Base-by-base conservation (phyloP, 192 early-diverging fungal species). In the Podila minutissima region DNA sequence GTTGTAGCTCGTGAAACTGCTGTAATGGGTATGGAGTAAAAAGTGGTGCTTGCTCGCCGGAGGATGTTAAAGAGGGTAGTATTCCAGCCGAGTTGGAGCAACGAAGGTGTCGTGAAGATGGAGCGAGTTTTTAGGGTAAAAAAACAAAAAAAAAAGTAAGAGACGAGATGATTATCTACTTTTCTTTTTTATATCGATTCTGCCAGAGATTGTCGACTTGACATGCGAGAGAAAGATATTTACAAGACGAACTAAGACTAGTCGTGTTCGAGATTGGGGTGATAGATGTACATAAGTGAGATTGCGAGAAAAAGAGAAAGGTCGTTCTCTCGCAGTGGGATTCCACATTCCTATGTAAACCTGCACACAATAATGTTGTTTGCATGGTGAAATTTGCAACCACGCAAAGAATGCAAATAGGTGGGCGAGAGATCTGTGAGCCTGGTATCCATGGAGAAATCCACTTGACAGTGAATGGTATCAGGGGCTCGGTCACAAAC, bases 251-350 rank as follows among this genome's bases (percentile, higher is more conserved):
- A 46, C 41, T 46, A 11, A 46, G 11, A 13, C 41, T 46, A 15
- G 74, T 69, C 67, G 61, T 38, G 62, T 75, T 75, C 63, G 67
- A 69, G 74, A 75, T 69, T 28, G 22, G 41, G 41, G 41, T 46
- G 41, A 4, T 13, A 46, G 41, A 13, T 46, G 12, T 46, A 46
- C 13, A 17, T 15, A 17, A 17, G 41, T 46, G 64, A 3, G 15
- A 28, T 8, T 50, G 17, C 19, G 41, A 13, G 41, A 46, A 11
- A 4, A 37, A 37, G 10, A 69, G 3, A 8, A 2, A 49, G 26
- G 31, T 49, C n/a, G 4, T 24, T 46, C 15, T 37, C 15, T 46
- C 1, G 15, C 15, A 15, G 41, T 46, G 15, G 41, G 41, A 72
- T 72, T 72, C 61, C 70, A 64, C 28, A 72, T 72, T 72, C 70